phyloP scores from a whole-genome alignment of 2,329 filamentous ascomycete species.

The Aspergillus neoniger region DNA sequence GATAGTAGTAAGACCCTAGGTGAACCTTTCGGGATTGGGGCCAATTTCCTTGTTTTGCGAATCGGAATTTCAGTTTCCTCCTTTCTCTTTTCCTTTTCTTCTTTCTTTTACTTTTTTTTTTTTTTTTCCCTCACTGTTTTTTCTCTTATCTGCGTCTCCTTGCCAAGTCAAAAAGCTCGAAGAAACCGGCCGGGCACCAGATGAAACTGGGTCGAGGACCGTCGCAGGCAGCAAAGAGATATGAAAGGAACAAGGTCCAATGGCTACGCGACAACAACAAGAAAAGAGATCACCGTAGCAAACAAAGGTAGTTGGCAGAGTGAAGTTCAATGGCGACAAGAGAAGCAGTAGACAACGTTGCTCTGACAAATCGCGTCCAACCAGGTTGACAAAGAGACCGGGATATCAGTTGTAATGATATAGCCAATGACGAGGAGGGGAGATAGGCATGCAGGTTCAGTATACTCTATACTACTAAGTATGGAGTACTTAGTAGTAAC shows the following conservation, averaged over 20 bases:
- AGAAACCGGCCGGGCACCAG: neutral
- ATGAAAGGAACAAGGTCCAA: slow-evolving; percentile 2
- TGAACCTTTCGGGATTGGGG: neutral
- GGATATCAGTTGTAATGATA: slow-evolving; percentile 9
- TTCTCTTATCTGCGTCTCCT: neutral
- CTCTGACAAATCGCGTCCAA: slow-evolving; percentile 5
- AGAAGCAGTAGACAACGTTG: neutral
- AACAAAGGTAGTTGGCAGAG: slow-evolving; percentile 13
- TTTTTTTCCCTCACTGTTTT: neutral
- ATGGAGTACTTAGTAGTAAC: neutral
- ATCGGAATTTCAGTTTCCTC: neutral
- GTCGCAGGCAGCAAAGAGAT: neutral
- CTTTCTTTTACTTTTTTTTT: neutral
- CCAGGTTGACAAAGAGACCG: slow-evolving; percentile 11
- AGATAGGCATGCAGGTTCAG: neutral
- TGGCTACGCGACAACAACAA: slow-evolving; percentile 9
- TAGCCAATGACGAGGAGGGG: slow-evolving; percentile 2
- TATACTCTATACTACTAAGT: too few species aligned
- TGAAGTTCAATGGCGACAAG: slow-evolving; percentile 12
- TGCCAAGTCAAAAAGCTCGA: neutral
- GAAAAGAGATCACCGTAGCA: slow-evolving; percentile 2
- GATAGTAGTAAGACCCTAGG: slow-evolving; percentile 10
- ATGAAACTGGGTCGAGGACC: neutral
- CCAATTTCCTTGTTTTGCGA: neutral
- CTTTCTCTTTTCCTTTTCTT: neutral